Conservation (phyloP, 176 grass and related monocot species). For the Calamus simplicifolius region DNA sequence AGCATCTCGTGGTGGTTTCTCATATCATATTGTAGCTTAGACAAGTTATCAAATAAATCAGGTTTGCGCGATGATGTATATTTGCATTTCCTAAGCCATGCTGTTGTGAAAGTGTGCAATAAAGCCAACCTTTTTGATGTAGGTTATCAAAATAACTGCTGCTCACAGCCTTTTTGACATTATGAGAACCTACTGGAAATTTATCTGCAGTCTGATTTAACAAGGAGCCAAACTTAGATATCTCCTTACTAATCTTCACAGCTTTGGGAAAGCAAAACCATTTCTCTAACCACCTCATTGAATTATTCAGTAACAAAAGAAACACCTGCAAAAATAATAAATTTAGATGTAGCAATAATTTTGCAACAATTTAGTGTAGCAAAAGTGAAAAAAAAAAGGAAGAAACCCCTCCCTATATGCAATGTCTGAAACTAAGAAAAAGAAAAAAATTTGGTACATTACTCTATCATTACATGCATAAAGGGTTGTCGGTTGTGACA, state of each 20-base stretch:
- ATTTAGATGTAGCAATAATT: too few species aligned
- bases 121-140: too few species aligned
- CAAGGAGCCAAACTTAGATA: background rate
- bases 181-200: background rate
- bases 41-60: background rate
- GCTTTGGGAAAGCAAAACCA: background rate
- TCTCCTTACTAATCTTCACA: background rate
- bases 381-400: too few species aligned
- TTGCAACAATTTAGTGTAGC: too few species aligned
- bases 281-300: constrained; percentile 20
- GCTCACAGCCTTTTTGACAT: background rate
- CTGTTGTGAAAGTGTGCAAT: background rate
- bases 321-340: too few species aligned
- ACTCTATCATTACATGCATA: too few species aligned
- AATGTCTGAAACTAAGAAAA: too few species aligned
- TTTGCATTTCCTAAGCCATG: background rate
- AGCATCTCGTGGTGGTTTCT: background rate
- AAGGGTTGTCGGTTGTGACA: too few species aligned
- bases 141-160: too few species aligned
- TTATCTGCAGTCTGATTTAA: background rate
- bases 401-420: too few species aligned
- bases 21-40: background rate
- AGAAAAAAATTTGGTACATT: too few species aligned
- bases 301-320: too few species aligned
- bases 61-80: background rate